These are phyloP conservation scores for Epipyxis sp. DNA, from an alignment of 108 stramenopile genomes.

Conservation along the genomic window DNA sequence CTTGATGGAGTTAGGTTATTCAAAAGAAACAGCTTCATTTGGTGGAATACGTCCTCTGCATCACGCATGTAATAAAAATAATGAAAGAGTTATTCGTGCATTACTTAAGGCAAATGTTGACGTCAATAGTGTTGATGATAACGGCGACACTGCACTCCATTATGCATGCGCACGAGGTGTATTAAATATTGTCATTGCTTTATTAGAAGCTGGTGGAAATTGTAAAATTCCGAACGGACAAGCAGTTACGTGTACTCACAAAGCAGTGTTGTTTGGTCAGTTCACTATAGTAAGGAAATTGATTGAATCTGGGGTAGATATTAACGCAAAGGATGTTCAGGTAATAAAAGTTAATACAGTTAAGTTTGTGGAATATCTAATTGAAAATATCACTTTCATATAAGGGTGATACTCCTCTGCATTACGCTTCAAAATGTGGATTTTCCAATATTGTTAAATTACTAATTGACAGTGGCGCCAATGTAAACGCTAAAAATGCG, in stretches of 20 bases:
- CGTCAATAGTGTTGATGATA: slow-evolving; percentile 42
- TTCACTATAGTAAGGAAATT: slow-evolving; percentile 29
- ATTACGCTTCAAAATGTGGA: slow-evolving; percentile 27
- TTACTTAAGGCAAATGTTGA: slow-evolving; percentile 26
- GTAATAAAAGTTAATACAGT: no score
- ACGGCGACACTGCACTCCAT: slow-evolving; percentile 38
- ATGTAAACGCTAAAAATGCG: neutral
- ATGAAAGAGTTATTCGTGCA: slow-evolving; percentile 22
- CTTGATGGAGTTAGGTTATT: slow-evolving; percentile 32
- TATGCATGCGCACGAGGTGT: slow-evolving; percentile 40
- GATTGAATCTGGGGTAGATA: slow-evolving; percentile 28
- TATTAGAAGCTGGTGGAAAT: slow-evolving; percentile 34
- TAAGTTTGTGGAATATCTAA: no score
- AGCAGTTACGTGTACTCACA: slow-evolving; percentile 27
- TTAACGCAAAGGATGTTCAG: slow-evolving; percentile 38
- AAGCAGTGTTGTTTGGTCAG: slow-evolving; percentile 37
- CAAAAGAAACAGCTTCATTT: slow-evolving; percentile 33
- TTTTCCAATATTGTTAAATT: neutral
- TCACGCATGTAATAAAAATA: slow-evolving; percentile 41
- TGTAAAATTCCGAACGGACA: slow-evolving; percentile 27
- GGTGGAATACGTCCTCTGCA: slow-evolving; percentile 43
- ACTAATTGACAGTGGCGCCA: neutral
- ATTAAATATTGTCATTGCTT: slow-evolving; percentile 33
- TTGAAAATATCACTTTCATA: no score
- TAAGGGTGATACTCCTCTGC: slow-evolving; percentile 25